A percentile compares a stretch with the other conserved stretches of the same genome.
These are phyloP conservation scores for Astrothelium subdiscretum DNA, from an alignment of 495 filamentous ascomycete species.

Conservation along the genomic window DNA sequence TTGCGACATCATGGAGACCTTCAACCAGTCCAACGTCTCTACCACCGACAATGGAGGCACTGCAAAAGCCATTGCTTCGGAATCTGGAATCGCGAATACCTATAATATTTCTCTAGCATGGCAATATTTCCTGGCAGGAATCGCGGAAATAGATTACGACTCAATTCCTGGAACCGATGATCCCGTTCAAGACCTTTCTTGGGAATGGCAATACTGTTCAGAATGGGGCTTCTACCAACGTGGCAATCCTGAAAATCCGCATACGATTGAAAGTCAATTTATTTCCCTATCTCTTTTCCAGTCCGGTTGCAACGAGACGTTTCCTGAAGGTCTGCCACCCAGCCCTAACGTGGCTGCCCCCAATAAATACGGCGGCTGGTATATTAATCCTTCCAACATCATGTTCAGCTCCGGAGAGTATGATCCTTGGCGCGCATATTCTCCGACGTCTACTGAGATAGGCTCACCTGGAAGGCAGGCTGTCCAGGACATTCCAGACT, in stretches of 20 bases:
- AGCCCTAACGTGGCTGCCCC: slow-evolving; percentile 8
- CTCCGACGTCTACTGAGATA: slow-evolving; percentile 18
- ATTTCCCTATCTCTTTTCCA: slow-evolving; percentile 41
- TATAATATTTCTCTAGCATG: slow-evolving; percentile 12
- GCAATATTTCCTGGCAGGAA: slow-evolving; percentile 10
- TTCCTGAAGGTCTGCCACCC: slow-evolving; percentile 34
- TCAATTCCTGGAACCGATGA: slow-evolving; percentile 7
- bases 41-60: slow-evolving; percentile 15
- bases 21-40: slow-evolving; percentile 13
- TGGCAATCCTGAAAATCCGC: slow-evolving; percentile 36
- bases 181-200: slow-evolving; percentile 30
- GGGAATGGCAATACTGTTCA: slow-evolving; percentile 52
- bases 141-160: slow-evolving; percentile 13
- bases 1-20: slow-evolving; percentile 37
- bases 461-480: slow-evolving; percentile 6
- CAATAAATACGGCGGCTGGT: slow-evolving; percentile 35
- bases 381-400: slow-evolving; percentile 45
- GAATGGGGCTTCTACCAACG: slow-evolving; percentile 47
- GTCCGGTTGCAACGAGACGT: slow-evolving; percentile 41
- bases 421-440: slow-evolving; percentile 48
- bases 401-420: slow-evolving; percentile 45
- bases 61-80: slow-evolving; percentile 13
- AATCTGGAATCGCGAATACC: slow-evolving; percentile 9
- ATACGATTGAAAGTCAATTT: slow-evolving; percentile 40
- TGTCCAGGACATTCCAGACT: slow-evolving; percentile 5